Conservation (phyloP, 768 basidiomycete genomes). For the Macrolepiota albuminosa region DNA sequence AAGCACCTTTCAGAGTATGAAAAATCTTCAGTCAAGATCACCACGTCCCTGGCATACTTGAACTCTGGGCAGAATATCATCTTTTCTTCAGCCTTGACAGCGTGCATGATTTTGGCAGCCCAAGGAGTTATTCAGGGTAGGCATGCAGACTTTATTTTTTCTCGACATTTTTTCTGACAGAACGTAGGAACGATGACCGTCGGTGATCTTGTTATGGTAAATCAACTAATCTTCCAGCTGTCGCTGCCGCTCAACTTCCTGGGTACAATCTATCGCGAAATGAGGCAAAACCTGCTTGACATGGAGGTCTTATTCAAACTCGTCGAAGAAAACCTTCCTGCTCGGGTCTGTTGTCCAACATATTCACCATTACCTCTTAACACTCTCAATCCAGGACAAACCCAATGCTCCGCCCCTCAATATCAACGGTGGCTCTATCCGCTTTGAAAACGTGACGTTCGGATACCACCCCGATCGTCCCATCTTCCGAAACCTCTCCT, state of each 20-base stretch:
- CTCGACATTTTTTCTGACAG: not conserved
- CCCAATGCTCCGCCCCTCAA: slow-evolving; percentile 61
- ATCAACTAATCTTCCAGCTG: slow-evolving; percentile 96
- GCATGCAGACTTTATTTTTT: slow-evolving; percentile 14
- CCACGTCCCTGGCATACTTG: slow-evolving; percentile 87
- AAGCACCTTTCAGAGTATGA: slow-evolving; percentile 83
- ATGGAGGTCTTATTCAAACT: slow-evolving; percentile 96
- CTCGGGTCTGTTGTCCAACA: slow-evolving; percentile 36
- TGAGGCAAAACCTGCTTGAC: slow-evolving; percentile 92
- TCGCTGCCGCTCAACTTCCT: slow-evolving; percentile 96
- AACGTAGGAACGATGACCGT: slow-evolving; percentile 92
- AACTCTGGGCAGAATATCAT: slow-evolving; percentile 98
- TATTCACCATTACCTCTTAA: not conserved
- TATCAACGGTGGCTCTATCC: slow-evolving; percentile 80
- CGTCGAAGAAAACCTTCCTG: slow-evolving; percentile 72
- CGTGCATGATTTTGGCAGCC: slow-evolving; percentile 95
- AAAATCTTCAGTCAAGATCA: slow-evolving; percentile 89
- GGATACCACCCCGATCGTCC: slow-evolving; percentile 88
- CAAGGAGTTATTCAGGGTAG: slow-evolving; percentile 89
- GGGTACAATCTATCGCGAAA: slow-evolving; percentile 95
- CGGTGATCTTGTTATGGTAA: slow-evolving; percentile 98
- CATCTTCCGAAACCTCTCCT: slow-evolving; percentile 85
- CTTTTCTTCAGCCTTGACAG: slow-evolving; percentile 88
- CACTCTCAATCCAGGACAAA: slow-evolving; percentile 48
- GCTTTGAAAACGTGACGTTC: slow-evolving; percentile 90